phyloP scores from a whole-genome alignment of 768 basidiomycete genomes.

The Xanthoconium purpureum region DNA sequence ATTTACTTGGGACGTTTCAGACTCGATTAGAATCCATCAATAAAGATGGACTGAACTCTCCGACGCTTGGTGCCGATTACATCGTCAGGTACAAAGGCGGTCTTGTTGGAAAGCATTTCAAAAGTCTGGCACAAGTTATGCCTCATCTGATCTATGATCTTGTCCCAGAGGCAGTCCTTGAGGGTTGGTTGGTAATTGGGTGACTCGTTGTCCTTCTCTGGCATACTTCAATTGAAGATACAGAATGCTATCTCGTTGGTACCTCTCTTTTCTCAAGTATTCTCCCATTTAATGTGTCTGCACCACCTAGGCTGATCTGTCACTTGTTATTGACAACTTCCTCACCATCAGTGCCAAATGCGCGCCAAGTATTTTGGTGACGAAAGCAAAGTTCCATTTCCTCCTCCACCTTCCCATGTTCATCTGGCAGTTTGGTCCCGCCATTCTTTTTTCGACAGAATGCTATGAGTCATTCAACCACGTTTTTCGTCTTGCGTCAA shows the following conservation, averaged over 20 bases:
- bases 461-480: slow-evolving; percentile 29
- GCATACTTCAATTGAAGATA: slow-evolving; percentile 38
- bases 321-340: slow-evolving; percentile 24
- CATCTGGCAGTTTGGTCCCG: slow-evolving; percentile 28
- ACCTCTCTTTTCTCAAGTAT: background rate
- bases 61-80: slow-evolving; percentile 28
- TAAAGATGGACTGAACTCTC: slow-evolving; percentile 25
- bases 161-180: slow-evolving; percentile 19
- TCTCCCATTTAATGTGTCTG: background rate
- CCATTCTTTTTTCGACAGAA: slow-evolving; percentile 30
- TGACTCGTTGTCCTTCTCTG: slow-evolving; percentile 39
- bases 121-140: too few species aligned
- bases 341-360: slow-evolving; percentile 21
- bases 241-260: slow-evolving; percentile 33
- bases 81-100: slow-evolving; percentile 29
- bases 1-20: slow-evolving; percentile 20
- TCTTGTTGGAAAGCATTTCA: slow-evolving; percentile 30
- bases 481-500: slow-evolving; percentile 22
- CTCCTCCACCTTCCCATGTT: slow-evolving; percentile 26
- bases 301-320: slow-evolving; percentile 1
- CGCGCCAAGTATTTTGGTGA: slow-evolving; percentile 24
- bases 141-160: slow-evolving; percentile 24
- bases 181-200: slow-evolving; percentile 32
- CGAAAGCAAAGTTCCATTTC: slow-evolving; percentile 33
- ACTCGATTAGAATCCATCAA: slow-evolving; percentile 24